Conservation (phyloP, 1,139 yeast species). For the Debaryomycetaceae sp. region DNA sequence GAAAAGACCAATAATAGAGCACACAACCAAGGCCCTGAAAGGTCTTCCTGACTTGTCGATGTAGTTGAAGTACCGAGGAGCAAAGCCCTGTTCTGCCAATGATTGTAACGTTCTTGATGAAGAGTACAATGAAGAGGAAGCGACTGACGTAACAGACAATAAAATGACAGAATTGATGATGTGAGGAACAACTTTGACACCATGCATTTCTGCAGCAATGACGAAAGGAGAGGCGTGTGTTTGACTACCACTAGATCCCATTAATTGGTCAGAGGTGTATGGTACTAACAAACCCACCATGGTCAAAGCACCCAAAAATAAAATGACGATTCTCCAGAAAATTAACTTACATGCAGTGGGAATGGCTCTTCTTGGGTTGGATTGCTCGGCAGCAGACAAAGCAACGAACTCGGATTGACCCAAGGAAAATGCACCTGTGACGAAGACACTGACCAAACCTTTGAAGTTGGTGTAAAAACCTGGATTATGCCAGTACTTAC, state of each 20-base stretch:
- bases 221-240: constrained; percentile 62
- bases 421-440: constrained; percentile 26
- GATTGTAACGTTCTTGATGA: constrained; percentile 34
- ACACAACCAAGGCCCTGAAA: constrained; percentile 26
- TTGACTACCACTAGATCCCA: constrained; percentile 36
- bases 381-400: constrained; percentile 31
- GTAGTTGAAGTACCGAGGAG: constrained; percentile 26
- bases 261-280: constrained; percentile 24
- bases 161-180: constrained; percentile 50
- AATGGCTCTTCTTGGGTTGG: constrained; percentile 30
- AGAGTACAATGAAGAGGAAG: constrained; percentile 34
- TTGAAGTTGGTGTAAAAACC: constrained; percentile 16
- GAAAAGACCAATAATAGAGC: constrained; percentile 25
- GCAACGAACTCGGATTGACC: constrained; percentile 33
- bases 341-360: constrained; percentile 32
- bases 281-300: constrained; percentile 36
- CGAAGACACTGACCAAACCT: constrained; percentile 30
- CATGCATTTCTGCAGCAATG: constrained; percentile 53
- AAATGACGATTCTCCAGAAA: constrained; percentile 28
- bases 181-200: constrained; percentile 52
- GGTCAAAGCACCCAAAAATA: constrained; percentile 31
- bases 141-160: constrained; percentile 43
- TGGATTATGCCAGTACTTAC: constrained; percentile 28
- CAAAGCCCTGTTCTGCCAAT: constrained; percentile 32
- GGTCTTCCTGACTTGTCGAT: constrained; percentile 36